Base-by-base conservation (phyloP, 306 rosid species). In the Senna siamea region DNA sequence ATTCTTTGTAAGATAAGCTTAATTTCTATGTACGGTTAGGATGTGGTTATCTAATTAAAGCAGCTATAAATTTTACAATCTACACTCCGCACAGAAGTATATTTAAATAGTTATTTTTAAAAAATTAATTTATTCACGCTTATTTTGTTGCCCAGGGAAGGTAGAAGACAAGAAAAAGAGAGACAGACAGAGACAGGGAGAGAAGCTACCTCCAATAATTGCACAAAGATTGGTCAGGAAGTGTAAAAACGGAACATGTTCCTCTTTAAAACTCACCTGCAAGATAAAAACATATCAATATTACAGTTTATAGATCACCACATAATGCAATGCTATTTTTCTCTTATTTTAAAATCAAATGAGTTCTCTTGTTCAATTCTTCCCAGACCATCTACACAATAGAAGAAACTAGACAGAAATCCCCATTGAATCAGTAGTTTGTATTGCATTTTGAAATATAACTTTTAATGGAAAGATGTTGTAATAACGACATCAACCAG, bases 161-260 rank as follows among this genome's bases (percentile, higher is more conserved):
- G 22, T 70, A 26, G 30, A 3, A 26, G 30, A 37, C 40, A 37
- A 7, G 40, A 7, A 7, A 7, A 7, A 37, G 38, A 59, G 76
- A 18, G 68, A 80, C 64, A 72, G 76, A 47, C 44, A 70, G 9
- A 22, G 70, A 82, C 69, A n/a, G n/a, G 63, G 72, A 41, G 43
- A 64, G 62, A 34, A 13, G 51, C 5, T 88, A 93, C 98, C 98
- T 89, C 98, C 98, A 77, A 93, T 58, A 60, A 93, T 90, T 72
- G 98, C 98, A 79, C 88, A 90, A 72, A 93, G 30, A 75, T 89
- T 85, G 71, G 98, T 93, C 86, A 93, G 50, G 83, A 93, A 93
- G 72, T 93, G 98, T 52, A 90, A 79, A 80, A 90, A 90, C 15
- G 97, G 90, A 57, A 57, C 81, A 68, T 82, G 96, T 76, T 87